Base-by-base conservation (phyloP, 2,329 filamentous ascomycete genomes). In the Aspergillaceae sp. region DNA sequence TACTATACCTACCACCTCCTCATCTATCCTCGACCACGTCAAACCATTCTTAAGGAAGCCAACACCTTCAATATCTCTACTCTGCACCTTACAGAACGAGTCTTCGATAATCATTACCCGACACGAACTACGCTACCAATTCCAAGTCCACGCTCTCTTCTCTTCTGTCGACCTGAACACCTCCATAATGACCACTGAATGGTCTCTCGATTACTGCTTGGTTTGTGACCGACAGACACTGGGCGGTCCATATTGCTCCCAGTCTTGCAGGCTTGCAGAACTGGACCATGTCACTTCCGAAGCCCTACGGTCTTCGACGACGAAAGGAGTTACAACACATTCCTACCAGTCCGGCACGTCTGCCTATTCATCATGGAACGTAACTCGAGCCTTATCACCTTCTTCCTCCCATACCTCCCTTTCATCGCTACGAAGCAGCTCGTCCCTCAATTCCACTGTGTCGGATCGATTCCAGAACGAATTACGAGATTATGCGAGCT, bases 151-250 rank as follows among this genome's bases (percentile, higher is more conserved):
- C 34, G 9, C 34, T 36, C 34, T 11, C 19, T 8, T 34, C 19
- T 38, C 5, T 38, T 8, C 19, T 19, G 8, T 7, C 19, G 26
- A 8, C n/a, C 36, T 7, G 6, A 27, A 19, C 11, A 19, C 36
- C 7, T 7, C 30, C 9, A 37, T 29, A 30, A 68, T 68, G 64
- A 58, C 65, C 26, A 64, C 63, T 26, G 61, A 60, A 62, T 95
- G 90, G 88, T 86, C 86, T 59, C 87, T 86, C 68, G 84, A 94
- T 70, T 95, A 88, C 79, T 96, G 90, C 77, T 82, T 96, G 59
- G 83, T 86, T 73, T 96, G 90, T 75, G 90, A 96, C 73, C 84
- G 85, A 72, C 87, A 94, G 71, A 89, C 86, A 50, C 79, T 86
- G 54, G 82, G 82, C 47, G 83, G 83, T 51, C 82, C 86, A 55